A percentile compares a stretch with the other conserved stretches of the same genome.
These are phyloP conservation scores for Botrytis elliptica DNA, from an alignment of 2,329 filamentous ascomycete species.

Conservation along the genomic window DNA sequence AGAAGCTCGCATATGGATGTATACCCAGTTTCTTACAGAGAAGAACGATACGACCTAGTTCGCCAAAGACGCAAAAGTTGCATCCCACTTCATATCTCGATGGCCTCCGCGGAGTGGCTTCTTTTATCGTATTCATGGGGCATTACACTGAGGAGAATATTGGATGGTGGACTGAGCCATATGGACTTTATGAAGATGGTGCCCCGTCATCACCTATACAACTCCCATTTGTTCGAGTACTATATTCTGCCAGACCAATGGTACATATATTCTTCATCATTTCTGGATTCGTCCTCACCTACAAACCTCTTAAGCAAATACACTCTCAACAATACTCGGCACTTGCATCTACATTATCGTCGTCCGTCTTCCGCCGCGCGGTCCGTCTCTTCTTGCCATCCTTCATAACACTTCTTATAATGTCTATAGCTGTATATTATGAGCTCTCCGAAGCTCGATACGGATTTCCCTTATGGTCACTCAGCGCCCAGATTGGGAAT, in stretches of 20 bases:
- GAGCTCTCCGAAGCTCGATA: conserved; percentile 48
- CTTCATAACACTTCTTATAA: conserved; percentile 44
- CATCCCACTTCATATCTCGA: conserved; percentile 48
- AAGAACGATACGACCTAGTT: conserved; percentile 33
- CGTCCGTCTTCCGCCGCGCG: conserved; percentile 48
- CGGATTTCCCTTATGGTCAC: conserved; percentile 40
- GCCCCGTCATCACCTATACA: conserved; percentile 45
- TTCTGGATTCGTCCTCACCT: conserved; percentile 49
- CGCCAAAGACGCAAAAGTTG: conserved; percentile 30
- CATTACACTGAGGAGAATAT: conserved; percentile 46
- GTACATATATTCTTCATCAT: conserved; percentile 54
- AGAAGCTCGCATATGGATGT: conserved; percentile 34
- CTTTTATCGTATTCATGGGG: conserved; percentile 49
- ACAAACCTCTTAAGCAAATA: conserved; percentile 46
- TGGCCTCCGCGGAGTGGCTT: conserved; percentile 50
- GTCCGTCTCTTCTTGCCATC: conserved; percentile 49
- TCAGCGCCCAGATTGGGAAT: conserved; percentile 43
- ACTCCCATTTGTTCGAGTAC: conserved; percentile 46
- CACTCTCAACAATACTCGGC: conserved; percentile 42
- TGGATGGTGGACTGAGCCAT: conserved; percentile 41
- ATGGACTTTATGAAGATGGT: conserved; percentile 37
- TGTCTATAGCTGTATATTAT: conserved; percentile 47
- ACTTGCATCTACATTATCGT: conserved; percentile 45
- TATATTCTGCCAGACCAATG: conserved; percentile 49
- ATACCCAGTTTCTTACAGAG: conserved; percentile 40